Percentiles rank a stretch among this genome's conserved stretches.
phyloP scores from a whole-genome alignment of 805 yeast species.

The Wickerhamomyces subpelliculosus region DNA sequence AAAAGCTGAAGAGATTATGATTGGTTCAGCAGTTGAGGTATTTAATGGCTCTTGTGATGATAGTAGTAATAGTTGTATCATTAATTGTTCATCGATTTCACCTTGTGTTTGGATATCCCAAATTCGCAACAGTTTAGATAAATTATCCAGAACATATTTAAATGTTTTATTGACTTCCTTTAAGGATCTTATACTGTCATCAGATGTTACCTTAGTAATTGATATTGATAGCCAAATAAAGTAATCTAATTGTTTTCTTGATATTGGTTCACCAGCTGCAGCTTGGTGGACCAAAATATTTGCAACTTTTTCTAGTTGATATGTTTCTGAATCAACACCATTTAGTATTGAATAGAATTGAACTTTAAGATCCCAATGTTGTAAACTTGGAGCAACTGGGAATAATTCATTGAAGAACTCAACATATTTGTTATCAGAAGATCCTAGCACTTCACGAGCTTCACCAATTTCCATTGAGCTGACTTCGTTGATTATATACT shows the following conservation, averaged over 20 bases:
- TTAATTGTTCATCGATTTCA: background rate
- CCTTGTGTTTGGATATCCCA: background rate
- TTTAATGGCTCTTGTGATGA: background rate
- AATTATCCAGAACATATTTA: constrained; percentile 3
- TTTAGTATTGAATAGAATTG: constrained; percentile 9
- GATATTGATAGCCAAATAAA: constrained; percentile 3
- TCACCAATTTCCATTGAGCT: constrained; percentile 1
- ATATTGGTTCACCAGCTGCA: constrained; percentile 11
- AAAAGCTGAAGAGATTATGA: background rate
- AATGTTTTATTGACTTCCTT: constrained; percentile 1
- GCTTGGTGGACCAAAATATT: constrained; percentile 9
- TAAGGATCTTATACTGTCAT: too few species aligned
- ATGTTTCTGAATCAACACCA: constrained; percentile 6
- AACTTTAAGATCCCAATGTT: constrained; percentile 11
- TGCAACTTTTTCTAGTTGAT: constrained; percentile 4
- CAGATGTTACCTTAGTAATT: background rate
- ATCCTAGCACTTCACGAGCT: background rate
- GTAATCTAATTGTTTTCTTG: constrained; percentile 5
- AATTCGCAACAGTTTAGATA: constrained; percentile 8
- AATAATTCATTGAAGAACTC: constrained; percentile 6
- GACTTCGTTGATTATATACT: constrained; percentile 3
- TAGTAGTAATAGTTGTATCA: background rate
- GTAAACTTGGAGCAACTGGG: constrained; percentile 12
- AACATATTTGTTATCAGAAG: background rate
- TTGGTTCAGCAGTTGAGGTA: background rate